Conservation (phyloP, 805 yeast species). For the Kuraishia hungarica region DNA sequence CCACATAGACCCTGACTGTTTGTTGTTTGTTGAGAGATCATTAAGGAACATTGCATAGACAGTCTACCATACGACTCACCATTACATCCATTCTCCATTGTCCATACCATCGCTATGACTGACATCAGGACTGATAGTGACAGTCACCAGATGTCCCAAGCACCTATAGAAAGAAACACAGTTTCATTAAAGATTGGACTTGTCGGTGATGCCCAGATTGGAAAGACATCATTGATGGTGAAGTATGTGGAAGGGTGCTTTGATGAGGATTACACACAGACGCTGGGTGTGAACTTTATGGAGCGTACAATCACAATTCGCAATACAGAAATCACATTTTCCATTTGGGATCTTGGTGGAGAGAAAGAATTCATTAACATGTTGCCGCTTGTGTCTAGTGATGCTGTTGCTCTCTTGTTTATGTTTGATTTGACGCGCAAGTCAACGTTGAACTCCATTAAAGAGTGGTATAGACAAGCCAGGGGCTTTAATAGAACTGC, state of each 20-base stretch:
- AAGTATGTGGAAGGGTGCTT: slow-evolving; percentile 93
- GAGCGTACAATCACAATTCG: slow-evolving; percentile 80
- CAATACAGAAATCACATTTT: slow-evolving; percentile 80
- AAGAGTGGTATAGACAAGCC: slow-evolving; percentile 93
- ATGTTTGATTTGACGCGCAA: slow-evolving; percentile 87
- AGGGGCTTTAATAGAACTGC: slow-evolving; percentile 86
- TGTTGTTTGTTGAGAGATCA: too few relatives aligned
- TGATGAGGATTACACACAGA: slow-evolving; percentile 87
- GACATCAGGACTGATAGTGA: neutral
- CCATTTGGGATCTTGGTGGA: slow-evolving; percentile 96
- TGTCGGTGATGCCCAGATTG: slow-evolving; percentile 93
- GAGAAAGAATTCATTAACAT: slow-evolving; percentile 91
- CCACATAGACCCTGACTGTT: too few relatives aligned
- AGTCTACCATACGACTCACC: too few relatives aligned
- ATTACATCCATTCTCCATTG: neutral
- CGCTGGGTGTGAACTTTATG: slow-evolving; percentile 92
- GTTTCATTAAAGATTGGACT: slow-evolving; percentile 82
- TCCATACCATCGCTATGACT: slow-evolving; percentile 3
- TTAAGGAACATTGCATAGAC: too few relatives aligned
- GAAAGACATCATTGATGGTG: slow-evolving; percentile 94
- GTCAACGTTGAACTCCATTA: slow-evolving; percentile 76
- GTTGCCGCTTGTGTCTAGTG: slow-evolving; percentile 88
- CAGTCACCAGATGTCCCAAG: slow-evolving; percentile 1
- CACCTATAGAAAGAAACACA: slow-evolving; percentile 19
- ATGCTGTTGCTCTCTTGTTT: slow-evolving; percentile 85